Conservation (phyloP, 352 stramenopile genomes). For the Phytopythium vexans region DNA sequence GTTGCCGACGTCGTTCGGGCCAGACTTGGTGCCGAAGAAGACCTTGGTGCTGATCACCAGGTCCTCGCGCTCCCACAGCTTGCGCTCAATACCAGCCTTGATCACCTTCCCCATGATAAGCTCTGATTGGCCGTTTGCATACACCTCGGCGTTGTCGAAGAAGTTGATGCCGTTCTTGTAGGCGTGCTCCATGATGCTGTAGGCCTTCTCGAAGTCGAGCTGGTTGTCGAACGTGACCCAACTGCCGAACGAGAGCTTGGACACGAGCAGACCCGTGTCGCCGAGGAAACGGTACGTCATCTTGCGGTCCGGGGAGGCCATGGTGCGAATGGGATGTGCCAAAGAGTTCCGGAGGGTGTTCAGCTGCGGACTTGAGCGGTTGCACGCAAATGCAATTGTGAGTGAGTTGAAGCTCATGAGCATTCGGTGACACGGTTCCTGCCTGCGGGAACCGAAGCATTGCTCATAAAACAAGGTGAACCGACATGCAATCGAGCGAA, state of each 20-base stretch:
- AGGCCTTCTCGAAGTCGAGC: slow-evolving; percentile 54
- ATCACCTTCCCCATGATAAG: slow-evolving; percentile 58
- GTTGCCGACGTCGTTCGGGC: slow-evolving; percentile 33
- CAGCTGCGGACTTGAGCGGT: too few species aligned
- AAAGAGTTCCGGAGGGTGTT: too few species aligned
- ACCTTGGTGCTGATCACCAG: slow-evolving; percentile 73
- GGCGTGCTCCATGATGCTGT: slow-evolving; percentile 52
- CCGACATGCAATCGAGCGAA: too few species aligned
- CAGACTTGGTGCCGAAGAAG: slow-evolving; percentile 40
- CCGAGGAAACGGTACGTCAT: slow-evolving; percentile 67
- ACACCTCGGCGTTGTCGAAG: slow-evolving; percentile 63
- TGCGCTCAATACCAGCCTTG: slow-evolving; percentile 43
- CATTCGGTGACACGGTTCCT: too few species aligned
- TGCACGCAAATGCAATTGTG: too few species aligned
- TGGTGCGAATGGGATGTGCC: too few species aligned
- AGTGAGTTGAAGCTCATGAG: too few species aligned
- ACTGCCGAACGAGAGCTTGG: slow-evolving; percentile 46
- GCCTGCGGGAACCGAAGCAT: too few species aligned
- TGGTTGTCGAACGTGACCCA: slow-evolving; percentile 52
- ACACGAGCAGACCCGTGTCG: slow-evolving; percentile 48
- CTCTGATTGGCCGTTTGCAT: slow-evolving; percentile 41
- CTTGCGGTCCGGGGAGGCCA: too few species aligned
- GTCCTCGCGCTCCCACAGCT: slow-evolving; percentile 45
- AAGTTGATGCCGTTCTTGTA: slow-evolving; percentile 71
- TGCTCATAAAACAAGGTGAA: too few species aligned